phyloP scores from a whole-genome alignment of 2,329 filamentous ascomycete species.

The Arthroderma sp. region DNA sequence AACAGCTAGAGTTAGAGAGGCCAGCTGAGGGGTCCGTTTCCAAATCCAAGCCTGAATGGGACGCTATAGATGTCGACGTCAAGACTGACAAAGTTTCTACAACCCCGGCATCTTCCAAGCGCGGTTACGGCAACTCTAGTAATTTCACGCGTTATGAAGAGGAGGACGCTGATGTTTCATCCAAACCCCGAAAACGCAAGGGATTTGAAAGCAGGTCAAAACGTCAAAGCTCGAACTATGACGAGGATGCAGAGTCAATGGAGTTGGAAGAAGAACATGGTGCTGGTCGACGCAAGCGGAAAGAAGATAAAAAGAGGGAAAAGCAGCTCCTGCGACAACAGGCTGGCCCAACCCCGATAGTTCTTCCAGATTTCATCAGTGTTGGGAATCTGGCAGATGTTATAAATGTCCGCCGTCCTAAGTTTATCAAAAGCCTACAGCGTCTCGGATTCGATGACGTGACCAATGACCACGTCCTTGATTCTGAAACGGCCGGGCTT shows the following conservation, averaged over 20 bases:
- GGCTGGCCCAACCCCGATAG: slow-evolving; percentile 48
- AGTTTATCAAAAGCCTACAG: slow-evolving; percentile 63
- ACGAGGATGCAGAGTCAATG: background rate
- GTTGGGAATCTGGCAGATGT: slow-evolving; percentile 69
- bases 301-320: slow-evolving; percentile 32
- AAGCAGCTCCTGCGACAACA: slow-evolving; percentile 30
- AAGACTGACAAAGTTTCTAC: background rate
- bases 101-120: background rate
- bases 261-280: slow-evolving; percentile 6
- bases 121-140: background rate
- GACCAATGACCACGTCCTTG: slow-evolving; percentile 70
- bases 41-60: background rate
- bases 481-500: slow-evolving; percentile 77
- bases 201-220: background rate
- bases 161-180: background rate
- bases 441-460: slow-evolving; percentile 85
- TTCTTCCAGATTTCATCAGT: slow-evolving; percentile 82
- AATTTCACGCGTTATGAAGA: background rate
- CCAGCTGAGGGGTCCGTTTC: background rate
- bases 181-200: background rate
- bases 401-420: slow-evolving; percentile 56
- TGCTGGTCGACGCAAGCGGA: slow-evolving; percentile 21
- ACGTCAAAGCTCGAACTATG: background rate
- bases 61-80: background rate
- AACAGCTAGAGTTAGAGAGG: background rate